Percentiles rank a stretch among this genome's conserved stretches.
phyloP scores from a whole-genome alignment of 768 basidiomycete genomes.

The Termitomyces bulborhizus region DNA sequence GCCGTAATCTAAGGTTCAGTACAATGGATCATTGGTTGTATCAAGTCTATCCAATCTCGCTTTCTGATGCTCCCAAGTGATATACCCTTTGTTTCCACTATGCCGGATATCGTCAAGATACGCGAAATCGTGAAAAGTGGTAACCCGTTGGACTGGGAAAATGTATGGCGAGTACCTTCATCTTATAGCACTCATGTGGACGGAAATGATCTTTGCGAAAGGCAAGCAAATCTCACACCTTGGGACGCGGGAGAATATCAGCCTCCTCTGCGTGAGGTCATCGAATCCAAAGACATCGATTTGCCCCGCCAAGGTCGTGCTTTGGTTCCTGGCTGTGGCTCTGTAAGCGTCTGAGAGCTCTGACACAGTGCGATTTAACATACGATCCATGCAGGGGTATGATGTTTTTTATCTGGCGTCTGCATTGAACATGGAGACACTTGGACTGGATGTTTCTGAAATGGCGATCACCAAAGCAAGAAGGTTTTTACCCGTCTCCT shows the following conservation, averaged over 20 bases:
- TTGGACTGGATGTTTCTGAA: conserved; percentile 51
- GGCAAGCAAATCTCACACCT: conserved; percentile 43
- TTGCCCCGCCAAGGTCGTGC: conserved; percentile 34
- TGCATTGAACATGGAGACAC: conserved; percentile 36
- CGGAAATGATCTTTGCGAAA: background rate
- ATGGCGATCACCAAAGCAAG: conserved; percentile 45
- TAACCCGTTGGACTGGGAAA: conserved; percentile 22
- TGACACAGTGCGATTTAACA: background rate
- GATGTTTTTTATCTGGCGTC: conserved; percentile 52
- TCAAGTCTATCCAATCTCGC: no score
- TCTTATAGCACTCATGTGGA: no score
- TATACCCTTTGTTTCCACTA: background rate
- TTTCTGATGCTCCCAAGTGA: background rate
- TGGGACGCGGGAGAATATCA: conserved; percentile 57
- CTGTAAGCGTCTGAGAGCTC: background rate
- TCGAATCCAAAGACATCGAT: conserved; percentile 37
- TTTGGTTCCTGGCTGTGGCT: conserved; percentile 15
- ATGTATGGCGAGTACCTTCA: conserved; percentile 11
- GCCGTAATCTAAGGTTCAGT: no score
- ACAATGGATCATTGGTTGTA: no score
- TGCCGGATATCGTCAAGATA: background rate
- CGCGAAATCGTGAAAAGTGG: conserved; percentile 18
- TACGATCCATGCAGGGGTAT: conserved; percentile 38
- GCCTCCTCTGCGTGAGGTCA: conserved; percentile 46
- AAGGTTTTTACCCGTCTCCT: conserved; percentile 18